phyloP scores from a whole-genome alignment of 139 green algal species.

The Diplosphaera chodatii region DNA sequence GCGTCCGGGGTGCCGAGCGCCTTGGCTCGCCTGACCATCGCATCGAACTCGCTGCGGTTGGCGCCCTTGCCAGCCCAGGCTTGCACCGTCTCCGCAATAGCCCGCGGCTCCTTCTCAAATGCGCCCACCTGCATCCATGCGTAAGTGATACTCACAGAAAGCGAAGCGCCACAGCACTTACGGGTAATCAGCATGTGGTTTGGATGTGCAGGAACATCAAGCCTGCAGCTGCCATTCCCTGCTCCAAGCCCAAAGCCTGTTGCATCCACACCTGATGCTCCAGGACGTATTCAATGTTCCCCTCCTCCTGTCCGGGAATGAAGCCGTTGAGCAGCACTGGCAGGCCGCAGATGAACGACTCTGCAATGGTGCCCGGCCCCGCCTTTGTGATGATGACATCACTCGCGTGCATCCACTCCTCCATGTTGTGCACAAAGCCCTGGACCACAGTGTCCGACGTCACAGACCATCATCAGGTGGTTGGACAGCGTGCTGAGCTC shows the following conservation, averaged over 20 bases:
- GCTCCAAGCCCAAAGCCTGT: too few relatives aligned
- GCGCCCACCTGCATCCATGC: conserved; percentile 61
- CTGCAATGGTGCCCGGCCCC: conserved; percentile 92
- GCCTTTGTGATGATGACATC: conserved; percentile 80
- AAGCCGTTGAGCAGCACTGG: conserved; percentile 95
- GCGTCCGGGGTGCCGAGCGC: conserved; percentile 54
- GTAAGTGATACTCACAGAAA: too few relatives aligned
- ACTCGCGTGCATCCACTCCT: conserved; percentile 82
- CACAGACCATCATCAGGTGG: too few relatives aligned
- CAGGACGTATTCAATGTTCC: conserved; percentile 94
- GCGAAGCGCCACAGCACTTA: too few relatives aligned
- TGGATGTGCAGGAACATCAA: too few relatives aligned
- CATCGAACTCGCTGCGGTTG: conserved; percentile 29
- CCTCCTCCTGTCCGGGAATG: conserved; percentile 93
- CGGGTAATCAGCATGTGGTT: too few relatives aligned
- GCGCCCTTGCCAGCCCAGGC: conserved; percentile 45
- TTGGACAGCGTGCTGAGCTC: too few relatives aligned
- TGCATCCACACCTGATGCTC: conserved; percentile 69
- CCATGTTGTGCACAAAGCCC: conserved; percentile 94
- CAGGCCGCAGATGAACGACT: conserved; percentile 90
- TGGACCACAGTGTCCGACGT: too few relatives aligned
- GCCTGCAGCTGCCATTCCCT: too few relatives aligned
- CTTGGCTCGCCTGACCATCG: conserved; percentile 43
- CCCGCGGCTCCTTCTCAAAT: conserved; percentile 60
- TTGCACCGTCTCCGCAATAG: conserved; percentile 69